phyloP scores from a whole-genome alignment of 108 stramenopile genomes.

The Asterionellopsis glacialis region DNA sequence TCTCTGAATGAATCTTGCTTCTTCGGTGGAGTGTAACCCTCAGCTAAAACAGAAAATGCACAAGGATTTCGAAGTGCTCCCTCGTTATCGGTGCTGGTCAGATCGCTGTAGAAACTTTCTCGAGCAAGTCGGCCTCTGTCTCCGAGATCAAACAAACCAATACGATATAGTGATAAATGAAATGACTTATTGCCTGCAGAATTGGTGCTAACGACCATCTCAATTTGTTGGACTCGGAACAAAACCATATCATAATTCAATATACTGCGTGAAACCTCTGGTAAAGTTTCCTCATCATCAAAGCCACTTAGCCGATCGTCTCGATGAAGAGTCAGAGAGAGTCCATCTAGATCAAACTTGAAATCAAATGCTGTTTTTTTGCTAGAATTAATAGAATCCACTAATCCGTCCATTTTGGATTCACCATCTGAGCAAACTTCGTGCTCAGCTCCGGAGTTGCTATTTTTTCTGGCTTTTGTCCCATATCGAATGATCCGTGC shows the following conservation, averaged over 20 bases:
- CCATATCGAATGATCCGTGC: constrained; percentile 63
- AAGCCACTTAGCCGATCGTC: constrained; percentile 27
- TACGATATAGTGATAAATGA: constrained; percentile 32
- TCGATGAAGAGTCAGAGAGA: constrained; percentile 39
- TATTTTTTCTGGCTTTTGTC: constrained; percentile 15
- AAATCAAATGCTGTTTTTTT: constrained; percentile 17
- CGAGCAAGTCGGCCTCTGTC: constrained; percentile 42
- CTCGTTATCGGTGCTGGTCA: constrained; percentile 8
- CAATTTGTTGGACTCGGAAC: constrained; percentile 29
- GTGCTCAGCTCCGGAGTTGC: background rate
- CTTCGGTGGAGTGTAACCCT: constrained; percentile 35
- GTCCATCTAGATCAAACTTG: constrained; percentile 36
- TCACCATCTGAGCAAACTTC: background rate
- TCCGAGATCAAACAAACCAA: constrained; percentile 56
- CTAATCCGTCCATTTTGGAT: background rate
- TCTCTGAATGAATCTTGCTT: constrained; percentile 2
- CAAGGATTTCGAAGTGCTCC: constrained; percentile 27
- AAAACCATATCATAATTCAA: constrained; percentile 41
- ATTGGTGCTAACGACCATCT: constrained; percentile 12
- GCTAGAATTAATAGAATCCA: background rate
- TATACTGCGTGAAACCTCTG: background rate
- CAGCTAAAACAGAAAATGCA: constrained; percentile 46
- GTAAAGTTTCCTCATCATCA: constrained; percentile 9
- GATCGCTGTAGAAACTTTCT: constrained; percentile 23
- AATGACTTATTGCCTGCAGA: constrained; percentile 25